A percentile compares a stretch with the other conserved stretches of the same genome.
Evolutionary conservation across 805 yeast species (phyloP).

Genomic region (Candida sonorensis): DNA sequence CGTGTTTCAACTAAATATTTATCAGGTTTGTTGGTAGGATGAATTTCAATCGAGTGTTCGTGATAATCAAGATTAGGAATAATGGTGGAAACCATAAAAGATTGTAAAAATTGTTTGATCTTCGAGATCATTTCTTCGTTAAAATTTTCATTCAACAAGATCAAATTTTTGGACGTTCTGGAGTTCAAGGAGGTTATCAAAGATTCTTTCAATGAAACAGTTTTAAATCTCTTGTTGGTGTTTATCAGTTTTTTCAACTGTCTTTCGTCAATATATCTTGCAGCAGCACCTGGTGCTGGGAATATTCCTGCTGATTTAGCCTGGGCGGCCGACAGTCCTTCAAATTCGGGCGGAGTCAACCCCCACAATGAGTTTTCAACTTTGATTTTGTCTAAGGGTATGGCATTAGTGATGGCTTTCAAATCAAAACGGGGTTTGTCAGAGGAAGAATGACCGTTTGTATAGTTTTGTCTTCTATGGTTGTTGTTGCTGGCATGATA

Average conservation of each 20-base stretch:
- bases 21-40: constrained; percentile 24
- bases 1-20: constrained; percentile 45
- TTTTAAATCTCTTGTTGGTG: constrained; percentile 8
- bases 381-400: constrained; percentile 45
- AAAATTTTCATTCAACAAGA: constrained; percentile 18
- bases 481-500: too few relatives aligned
- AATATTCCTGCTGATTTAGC: constrained; percentile 78
- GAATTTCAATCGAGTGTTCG: constrained; percentile 24
- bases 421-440: constrained; percentile 1
- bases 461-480: too few relatives aligned
- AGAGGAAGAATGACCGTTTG: background rate
- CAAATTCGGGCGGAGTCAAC: constrained; percentile 59
- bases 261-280: constrained; percentile 32
- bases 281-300: constrained; percentile 56
- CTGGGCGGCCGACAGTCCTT: constrained; percentile 62
- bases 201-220: constrained; percentile 15
- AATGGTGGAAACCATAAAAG: constrained; percentile 37
- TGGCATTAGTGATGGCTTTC: constrained; percentile 19
- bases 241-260: constrained; percentile 23
- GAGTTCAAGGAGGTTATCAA: constrained; percentile 22
- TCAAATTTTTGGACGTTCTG: constrained; percentile 17
- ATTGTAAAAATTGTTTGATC: constrained; percentile 39
- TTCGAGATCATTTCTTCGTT: constrained; percentile 19
- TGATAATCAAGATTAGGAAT: constrained; percentile 32
- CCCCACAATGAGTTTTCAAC: constrained; percentile 62